Conservation (phyloP, 352 stramenopile genomes). For the Saprolegnia diclina region DNA sequence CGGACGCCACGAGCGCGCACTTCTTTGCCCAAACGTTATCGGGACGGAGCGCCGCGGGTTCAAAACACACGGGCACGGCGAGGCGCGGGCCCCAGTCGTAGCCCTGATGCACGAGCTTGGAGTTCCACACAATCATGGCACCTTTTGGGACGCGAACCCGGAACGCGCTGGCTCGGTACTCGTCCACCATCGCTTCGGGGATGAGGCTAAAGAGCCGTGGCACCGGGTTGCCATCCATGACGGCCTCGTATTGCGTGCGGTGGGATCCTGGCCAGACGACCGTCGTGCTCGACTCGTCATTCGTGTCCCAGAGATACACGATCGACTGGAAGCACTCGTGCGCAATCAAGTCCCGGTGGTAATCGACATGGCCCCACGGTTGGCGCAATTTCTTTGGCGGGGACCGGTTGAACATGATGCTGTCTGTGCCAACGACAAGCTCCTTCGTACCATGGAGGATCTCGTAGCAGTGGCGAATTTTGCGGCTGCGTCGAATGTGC, state of each 20-base stretch:
- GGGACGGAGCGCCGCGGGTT: background rate
- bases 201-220: background rate
- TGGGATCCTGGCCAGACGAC: conserved; percentile 1
- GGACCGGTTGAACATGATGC: conserved; percentile 1
- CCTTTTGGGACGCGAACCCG: background rate
- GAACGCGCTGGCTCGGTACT: background rate
- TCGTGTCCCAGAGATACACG: conserved; percentile 8
- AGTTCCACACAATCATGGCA: conserved; percentile 4
- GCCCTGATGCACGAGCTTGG: conserved; percentile 1
- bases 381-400: background rate
- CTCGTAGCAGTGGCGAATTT: conserved; percentile 9
- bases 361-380: conserved; percentile 9
- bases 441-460: background rate
- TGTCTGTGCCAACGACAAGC: background rate
- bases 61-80: conserved; percentile 1
- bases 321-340: conserved; percentile 13
- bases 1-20: background rate
- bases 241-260: background rate
- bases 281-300: conserved; percentile 2
- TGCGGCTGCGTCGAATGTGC: background rate
- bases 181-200: background rate
- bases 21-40: background rate
- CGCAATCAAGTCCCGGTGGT: background rate
- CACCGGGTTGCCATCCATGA: conserved; percentile 1
- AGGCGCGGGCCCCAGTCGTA: conserved; percentile 4